Percentiles rank a stretch among this genome's conserved stretches.
These are phyloP conservation scores for Xylaria sp. DNA, from an alignment of 2,329 filamentous ascomycete species.

Conservation along the genomic window DNA sequence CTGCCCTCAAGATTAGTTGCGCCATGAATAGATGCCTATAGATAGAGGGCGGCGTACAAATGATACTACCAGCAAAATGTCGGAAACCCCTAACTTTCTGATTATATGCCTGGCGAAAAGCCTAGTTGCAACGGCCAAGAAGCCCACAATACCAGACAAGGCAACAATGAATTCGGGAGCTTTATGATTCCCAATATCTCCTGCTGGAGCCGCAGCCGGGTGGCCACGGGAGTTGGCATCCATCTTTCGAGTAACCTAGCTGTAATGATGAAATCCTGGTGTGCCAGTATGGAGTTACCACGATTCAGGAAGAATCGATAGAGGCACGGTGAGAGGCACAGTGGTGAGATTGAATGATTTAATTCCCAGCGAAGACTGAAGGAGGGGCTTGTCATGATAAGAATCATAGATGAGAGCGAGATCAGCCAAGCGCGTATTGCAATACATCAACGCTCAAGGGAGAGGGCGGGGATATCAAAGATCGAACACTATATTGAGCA, in stretches of 20 bases:
- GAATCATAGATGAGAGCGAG: too few relatives aligned
- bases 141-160: slow-evolving; percentile 4
- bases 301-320: too few relatives aligned
- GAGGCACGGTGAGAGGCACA: too few relatives aligned
- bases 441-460: too few relatives aligned
- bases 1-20: neutral
- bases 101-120: slow-evolving; percentile 18
- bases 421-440: too few relatives aligned
- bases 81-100: slow-evolving; percentile 5
- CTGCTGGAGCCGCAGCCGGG: neutral
- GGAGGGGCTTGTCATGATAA: too few relatives aligned
- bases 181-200: slow-evolving; percentile 22
- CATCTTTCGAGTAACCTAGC: neutral
- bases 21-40: neutral
- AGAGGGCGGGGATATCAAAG: too few relatives aligned
- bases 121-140: slow-evolving; percentile 1
- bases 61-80: slow-evolving; percentile 10
- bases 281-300: too few relatives aligned
- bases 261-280: neutral
- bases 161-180: slow-evolving; percentile 9
- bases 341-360: too few relatives aligned
- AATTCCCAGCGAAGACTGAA: too few relatives aligned
- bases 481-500: too few relatives aligned
- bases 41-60: neutral
- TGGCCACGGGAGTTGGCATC: too few relatives aligned